Base-by-base conservation (phyloP, 192 early-diverging fungal species). In the Coemansia sp. region DNA sequence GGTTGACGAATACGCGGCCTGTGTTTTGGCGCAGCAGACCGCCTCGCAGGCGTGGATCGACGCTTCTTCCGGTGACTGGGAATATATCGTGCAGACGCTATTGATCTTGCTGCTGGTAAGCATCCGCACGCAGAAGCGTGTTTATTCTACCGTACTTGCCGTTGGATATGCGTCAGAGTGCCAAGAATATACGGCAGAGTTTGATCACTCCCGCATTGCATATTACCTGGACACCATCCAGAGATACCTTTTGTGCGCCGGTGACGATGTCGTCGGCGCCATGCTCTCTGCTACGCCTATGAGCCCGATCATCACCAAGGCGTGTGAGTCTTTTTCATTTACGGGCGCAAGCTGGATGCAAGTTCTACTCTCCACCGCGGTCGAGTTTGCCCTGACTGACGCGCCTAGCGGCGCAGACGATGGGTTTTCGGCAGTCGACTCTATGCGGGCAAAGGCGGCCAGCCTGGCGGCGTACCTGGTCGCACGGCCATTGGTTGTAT, bases 1-100 rank as follows among this genome's bases (percentile, higher is more conserved):
- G 8, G 68, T 22, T 4, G 51, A 55, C 28, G 56, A 54, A 1
- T 57, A 51, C 45, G 39, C 28, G 38, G 48, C 15, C 61, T 3
- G 17, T 39, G 18, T 8, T 60, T 11, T 66, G 3, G 67, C 66
- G 18, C 37, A 53, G 11, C 71, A 72, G 4, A 65, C 70, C 1
- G 75, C 69, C 18, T 62, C 80, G 17, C 74, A 73, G 20, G 80
- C 80, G 11, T 83, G 80, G 80, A 45, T 78, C 11, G 79, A 73
- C 20, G 51, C 66, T 7, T 65, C 66, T 18, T 55, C 64, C 5
- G 70, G 17, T 36, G 70, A 73, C 5, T 81, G 79, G 70, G 67
- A 78, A 66, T 53, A 66, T 20, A 65, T 81, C 0, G 57, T 71
- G 1, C 67, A 72, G 8, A 68, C 76, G 2, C 68, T 85, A 8